Conservation (phyloP, 805 yeast genomes). For the Hanseniaspora nectarophila region DNA sequence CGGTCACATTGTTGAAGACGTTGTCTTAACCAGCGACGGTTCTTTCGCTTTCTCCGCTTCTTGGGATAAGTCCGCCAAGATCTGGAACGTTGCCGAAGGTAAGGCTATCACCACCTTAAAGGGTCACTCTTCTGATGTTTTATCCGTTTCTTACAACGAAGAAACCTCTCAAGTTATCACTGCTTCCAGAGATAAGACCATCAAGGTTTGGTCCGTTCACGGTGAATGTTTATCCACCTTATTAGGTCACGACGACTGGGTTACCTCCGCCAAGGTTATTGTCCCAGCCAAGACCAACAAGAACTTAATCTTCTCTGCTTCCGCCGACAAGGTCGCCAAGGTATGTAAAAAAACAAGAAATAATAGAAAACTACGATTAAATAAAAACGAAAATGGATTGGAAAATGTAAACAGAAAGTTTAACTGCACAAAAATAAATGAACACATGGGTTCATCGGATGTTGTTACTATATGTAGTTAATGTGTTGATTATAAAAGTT, state of each 20-base stretch:
- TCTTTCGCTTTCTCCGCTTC: constrained; percentile 96
- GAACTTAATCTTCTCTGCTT: constrained; percentile 83
- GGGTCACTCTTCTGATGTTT: constrained; percentile 95
- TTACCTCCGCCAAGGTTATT: constrained; percentile 92
- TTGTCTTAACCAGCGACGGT: constrained; percentile 95
- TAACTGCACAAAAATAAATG: not conserved
- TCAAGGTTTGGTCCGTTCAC: constrained; percentile 97
- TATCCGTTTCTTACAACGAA: constrained; percentile 91
- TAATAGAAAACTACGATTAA: constrained; percentile 1
- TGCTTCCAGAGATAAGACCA: constrained; percentile 98
- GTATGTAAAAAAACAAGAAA: constrained; percentile 48
- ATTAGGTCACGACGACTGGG: constrained; percentile 98
- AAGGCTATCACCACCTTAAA: constrained; percentile 87
- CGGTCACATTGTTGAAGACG: constrained; percentile 98
- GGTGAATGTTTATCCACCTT: constrained; percentile 94
- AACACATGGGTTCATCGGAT: not conserved
- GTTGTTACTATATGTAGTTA: not conserved
- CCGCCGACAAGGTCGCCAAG: constrained; percentile 98
- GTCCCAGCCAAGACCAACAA: constrained; percentile 36
- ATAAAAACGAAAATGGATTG: not conserved
- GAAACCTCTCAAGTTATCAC: constrained; percentile 96
- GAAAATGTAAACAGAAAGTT: not conserved
- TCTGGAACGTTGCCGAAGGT: constrained; percentile 95
- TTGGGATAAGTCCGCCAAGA: constrained; percentile 98
- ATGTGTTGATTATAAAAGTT: constrained; percentile 8